phyloP scores from a whole-genome alignment of 768 basidiomycete genomes.

The Tulasnella sp. region DNA sequence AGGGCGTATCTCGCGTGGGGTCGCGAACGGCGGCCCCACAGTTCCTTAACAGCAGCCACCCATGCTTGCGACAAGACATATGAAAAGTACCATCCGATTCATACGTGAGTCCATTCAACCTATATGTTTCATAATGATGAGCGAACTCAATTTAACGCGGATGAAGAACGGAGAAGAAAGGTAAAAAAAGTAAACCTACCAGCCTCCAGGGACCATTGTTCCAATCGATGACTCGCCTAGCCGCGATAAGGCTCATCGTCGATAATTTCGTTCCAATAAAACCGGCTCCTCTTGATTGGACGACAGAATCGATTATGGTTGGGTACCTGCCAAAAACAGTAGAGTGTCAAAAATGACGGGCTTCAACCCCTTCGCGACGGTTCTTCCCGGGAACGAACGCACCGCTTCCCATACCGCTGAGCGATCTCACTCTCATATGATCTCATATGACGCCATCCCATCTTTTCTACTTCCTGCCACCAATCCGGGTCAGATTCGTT shows the following conservation, averaged over 20 bases:
- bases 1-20: too few relatives aligned
- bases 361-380: not conserved
- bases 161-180: not conserved
- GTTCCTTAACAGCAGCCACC: too few relatives aligned
- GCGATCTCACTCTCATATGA: not conserved
- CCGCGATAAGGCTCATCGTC: conserved; percentile 24
- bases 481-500: not conserved
- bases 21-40: too few relatives aligned
- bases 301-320: not conserved
- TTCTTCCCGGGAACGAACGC: not conserved
- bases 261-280: conserved; percentile 27
- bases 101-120: not conserved
- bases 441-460: not conserved
- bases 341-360: not conserved
- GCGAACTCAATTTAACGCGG: not conserved
- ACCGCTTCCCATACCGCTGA: not conserved
- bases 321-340: not conserved
- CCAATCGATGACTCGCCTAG: conserved; percentile 24
- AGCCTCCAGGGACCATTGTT: conserved; percentile 13
- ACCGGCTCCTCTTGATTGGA: conserved; percentile 12
- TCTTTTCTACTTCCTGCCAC: not conserved
- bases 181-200: conserved; percentile 6
- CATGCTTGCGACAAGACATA: too few relatives aligned
- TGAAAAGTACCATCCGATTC: too few relatives aligned
- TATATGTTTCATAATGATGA: not conserved